Percentiles rank a stretch among this genome's conserved stretches.
phyloP scores from a whole-genome alignment of 257 asterid species.

The Penstemon newberryi region DNA sequence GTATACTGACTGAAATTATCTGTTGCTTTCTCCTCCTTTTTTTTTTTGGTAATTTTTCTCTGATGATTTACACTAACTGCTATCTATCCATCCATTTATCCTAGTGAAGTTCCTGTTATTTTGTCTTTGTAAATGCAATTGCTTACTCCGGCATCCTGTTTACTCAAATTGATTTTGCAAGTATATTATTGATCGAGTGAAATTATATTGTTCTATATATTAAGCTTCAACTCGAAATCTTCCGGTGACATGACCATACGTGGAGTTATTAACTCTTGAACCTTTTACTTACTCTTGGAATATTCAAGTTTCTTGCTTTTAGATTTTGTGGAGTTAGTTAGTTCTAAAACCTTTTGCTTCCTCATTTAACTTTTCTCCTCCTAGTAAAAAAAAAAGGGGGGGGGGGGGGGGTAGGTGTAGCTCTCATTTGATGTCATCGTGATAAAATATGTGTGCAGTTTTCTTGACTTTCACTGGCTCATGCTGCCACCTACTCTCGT shows the following conservation, averaged over 20 bases:
- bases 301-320: not conserved
- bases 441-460: not conserved
- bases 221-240: constrained; percentile 18
- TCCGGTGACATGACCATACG: not conserved
- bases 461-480: not conserved
- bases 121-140: constrained; percentile 1
- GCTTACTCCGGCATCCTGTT: not conserved
- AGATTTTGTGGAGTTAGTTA: not conserved
- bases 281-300: no score
- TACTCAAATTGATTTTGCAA: not conserved
- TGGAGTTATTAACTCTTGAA: no score
- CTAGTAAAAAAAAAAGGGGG: not conserved
- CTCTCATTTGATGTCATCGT: not conserved
- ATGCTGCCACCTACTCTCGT: not conserved
- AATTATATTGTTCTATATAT: constrained; percentile 2
- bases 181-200: not conserved
- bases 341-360: not conserved
- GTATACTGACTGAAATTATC: not conserved
- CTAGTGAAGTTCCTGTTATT: constrained; percentile 15
- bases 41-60: not conserved
- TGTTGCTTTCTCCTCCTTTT: not conserved
- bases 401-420: no score
- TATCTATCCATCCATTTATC: not conserved
- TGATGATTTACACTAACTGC: constrained; percentile 8
- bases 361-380: not conserved